Evolutionary conservation across 2,329 filamentous ascomycete genomes (phyloP).

Genomic region (Claviceps humidiphila): DNA sequence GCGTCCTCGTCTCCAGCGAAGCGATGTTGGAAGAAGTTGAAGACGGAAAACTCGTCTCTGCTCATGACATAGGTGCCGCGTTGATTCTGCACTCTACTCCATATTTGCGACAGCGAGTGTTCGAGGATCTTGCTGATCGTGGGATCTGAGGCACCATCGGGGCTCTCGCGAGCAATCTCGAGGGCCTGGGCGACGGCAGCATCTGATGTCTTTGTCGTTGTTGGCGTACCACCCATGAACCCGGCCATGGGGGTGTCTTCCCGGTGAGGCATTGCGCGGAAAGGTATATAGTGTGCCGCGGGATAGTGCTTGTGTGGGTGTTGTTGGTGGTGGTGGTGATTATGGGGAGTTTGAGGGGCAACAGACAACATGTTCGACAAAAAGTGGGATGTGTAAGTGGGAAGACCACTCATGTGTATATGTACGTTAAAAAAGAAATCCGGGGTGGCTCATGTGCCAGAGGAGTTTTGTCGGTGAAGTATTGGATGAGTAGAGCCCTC

Average conservation of each 20-base stretch:
- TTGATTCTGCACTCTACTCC: constrained; percentile 50
- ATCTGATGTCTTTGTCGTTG: constrained; percentile 15
- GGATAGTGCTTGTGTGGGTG: constrained; percentile 1
- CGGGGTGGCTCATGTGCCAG: neutral
- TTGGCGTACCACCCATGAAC: constrained; percentile 3
- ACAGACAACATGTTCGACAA: constrained; percentile 12
- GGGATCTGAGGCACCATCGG: constrained; percentile 50
- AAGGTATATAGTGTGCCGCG: neutral
- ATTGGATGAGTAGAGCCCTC: neutral
- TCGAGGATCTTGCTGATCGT: constrained; percentile 53
- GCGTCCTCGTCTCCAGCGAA: constrained; percentile 42
- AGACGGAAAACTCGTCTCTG: constrained; percentile 67
- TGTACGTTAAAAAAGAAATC: neutral
- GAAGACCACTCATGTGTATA: constrained; percentile 10
- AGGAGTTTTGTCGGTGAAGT: neutral
- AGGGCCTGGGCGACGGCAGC: constrained; percentile 51
- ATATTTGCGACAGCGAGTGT: constrained; percentile 47
- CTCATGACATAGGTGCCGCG: constrained; percentile 62
- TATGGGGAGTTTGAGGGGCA: constrained; percentile 8
- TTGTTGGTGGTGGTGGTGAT: constrained; percentile 4
- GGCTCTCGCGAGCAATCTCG: constrained; percentile 61
- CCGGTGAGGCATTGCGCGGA: constrained; percentile 12
- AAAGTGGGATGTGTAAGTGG: neutral
- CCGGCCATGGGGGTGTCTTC: constrained; percentile 9
- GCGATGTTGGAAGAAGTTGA: constrained; percentile 69